Conservation (phyloP, 805 yeast species). For the Saturnispora galanensis region DNA sequence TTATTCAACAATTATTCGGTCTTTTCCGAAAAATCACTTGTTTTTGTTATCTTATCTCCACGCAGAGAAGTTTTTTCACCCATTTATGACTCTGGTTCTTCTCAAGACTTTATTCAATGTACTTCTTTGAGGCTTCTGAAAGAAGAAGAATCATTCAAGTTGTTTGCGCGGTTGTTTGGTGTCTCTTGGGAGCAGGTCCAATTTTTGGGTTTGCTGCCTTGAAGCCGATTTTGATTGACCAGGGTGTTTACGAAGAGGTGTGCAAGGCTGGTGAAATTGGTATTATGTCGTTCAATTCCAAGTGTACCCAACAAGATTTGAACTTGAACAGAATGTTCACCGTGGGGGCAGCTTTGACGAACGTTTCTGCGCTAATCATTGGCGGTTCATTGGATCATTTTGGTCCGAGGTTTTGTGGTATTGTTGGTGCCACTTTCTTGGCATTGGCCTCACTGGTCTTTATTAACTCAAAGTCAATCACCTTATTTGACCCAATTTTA, state of each 20-base stretch:
- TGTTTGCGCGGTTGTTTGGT: conserved; percentile 43
- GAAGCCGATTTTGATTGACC: conserved; percentile 41
- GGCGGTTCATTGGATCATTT: conserved; percentile 40
- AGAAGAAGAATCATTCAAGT: conserved; percentile 32
- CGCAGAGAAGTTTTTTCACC: conserved; percentile 1
- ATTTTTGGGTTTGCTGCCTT: conserved; percentile 53
- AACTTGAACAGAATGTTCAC: conserved; percentile 51
- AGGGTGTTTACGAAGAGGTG: conserved; percentile 35
- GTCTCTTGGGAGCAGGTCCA: conserved; percentile 47
- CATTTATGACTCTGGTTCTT: neutral
- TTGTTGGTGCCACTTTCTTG: conserved; percentile 39
- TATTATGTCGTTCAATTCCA: conserved; percentile 27
- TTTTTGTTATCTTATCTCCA: conserved; percentile 1
- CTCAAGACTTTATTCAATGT: conserved; percentile 16
- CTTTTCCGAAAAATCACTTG: neutral
- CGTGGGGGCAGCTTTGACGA: conserved; percentile 46
- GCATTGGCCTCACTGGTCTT: conserved; percentile 37
- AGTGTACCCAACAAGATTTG: conserved; percentile 44
- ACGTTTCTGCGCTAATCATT: conserved; percentile 41
- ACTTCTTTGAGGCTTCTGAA: conserved; percentile 24
- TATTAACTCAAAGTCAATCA: conserved; percentile 29
- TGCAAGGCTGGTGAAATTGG: conserved; percentile 25
- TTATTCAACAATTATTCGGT: neutral
- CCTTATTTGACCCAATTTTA: conserved; percentile 39
- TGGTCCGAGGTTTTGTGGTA: conserved; percentile 47